Percentiles rank a stretch among this genome's conserved stretches.
Conservation (phyloP, 2,329 filamentous ascomycete species). For the Torrubiella hemipterigena region DNA sequence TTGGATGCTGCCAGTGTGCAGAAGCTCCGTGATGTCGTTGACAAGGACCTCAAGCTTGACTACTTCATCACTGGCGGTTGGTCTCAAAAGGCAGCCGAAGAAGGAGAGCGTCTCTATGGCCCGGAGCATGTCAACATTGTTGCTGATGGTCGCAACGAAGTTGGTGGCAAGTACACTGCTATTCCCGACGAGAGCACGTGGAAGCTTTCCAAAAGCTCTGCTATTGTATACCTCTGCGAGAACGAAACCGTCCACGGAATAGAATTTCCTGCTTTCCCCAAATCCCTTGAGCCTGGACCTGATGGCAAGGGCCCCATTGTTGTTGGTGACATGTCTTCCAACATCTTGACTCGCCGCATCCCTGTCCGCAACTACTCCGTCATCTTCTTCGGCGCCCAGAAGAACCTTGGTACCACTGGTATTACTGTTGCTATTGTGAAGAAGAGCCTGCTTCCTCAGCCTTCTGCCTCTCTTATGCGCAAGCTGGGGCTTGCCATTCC, state of each 20-base stretch:
- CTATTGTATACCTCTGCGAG: conserved; percentile 81
- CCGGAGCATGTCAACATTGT: conserved; percentile 70
- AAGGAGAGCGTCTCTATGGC: conserved; percentile 68
- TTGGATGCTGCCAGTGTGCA: conserved; percentile 39
- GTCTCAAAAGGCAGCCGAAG: conserved; percentile 77
- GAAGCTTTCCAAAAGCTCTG: conserved; percentile 56
- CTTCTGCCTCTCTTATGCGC: conserved; percentile 57
- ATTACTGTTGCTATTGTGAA: conserved; percentile 78
- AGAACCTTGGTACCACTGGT: conserved; percentile 81
- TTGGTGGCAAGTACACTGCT: conserved; percentile 72
- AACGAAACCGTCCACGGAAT: conserved; percentile 94
- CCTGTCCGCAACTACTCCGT: conserved; percentile 68
- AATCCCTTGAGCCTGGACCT: conserved; percentile 42
- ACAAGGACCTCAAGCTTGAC: conserved; percentile 66
- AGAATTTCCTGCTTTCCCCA: conserved; percentile 69
- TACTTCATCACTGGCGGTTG: conserved; percentile 86
- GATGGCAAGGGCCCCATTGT: conserved; percentile 62
- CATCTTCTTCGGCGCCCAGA: conserved; percentile 90
- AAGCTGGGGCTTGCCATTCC: conserved; percentile 65
- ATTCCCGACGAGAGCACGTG: conserved; percentile 71
- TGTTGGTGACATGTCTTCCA: conserved; percentile 87
- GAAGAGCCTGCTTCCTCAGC: conserved; percentile 64
- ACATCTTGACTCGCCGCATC: conserved; percentile 74
- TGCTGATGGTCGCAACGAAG: conserved; percentile 51
- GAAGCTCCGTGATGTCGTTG: conserved; percentile 49